Evolutionary conservation across 2,329 filamentous ascomycete genomes (phyloP).

Genomic region (Dothistroma pini): DNA sequence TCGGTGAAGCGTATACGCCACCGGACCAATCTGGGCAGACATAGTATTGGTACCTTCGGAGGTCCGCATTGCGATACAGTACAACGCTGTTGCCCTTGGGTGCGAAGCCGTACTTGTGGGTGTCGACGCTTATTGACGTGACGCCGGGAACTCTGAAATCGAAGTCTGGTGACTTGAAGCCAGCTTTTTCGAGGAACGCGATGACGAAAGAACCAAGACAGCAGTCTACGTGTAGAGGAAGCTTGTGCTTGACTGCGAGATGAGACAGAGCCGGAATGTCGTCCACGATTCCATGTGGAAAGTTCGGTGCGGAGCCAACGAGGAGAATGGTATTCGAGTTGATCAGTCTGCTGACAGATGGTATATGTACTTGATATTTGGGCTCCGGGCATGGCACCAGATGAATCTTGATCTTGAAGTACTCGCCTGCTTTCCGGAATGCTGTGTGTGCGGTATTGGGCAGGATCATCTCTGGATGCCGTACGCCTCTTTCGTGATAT

Average conservation of each 20-base stretch:
- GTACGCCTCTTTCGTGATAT: conserved; percentile 78
- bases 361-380: conserved; percentile 75
- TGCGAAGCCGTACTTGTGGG: conserved; percentile 98
- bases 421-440: conserved; percentile 90
- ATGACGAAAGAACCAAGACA: conserved; percentile 95
- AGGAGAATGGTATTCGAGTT: conserved; percentile 93
- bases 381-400: conserved; percentile 83
- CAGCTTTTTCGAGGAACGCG: conserved; percentile 87
- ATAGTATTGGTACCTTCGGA: conserved; percentile 93
- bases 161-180: conserved; percentile 82
- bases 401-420: conserved; percentile 96
- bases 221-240: conserved; percentile 95
- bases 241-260: conserved; percentile 71
- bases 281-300: conserved; percentile 96
- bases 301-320: conserved; percentile 94
- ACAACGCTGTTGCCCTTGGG: conserved; percentile 95
- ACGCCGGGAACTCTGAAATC: conserved; percentile 94
- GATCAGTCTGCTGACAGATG: conserved; percentile 75
- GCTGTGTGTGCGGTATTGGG: conserved; percentile 93
- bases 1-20: conserved; percentile 91
- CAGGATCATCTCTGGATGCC: conserved; percentile 95
- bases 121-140: conserved; percentile 93
- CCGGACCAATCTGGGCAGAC: conserved; percentile 92
- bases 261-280: conserved; percentile 83
- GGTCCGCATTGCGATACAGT: conserved; percentile 75